A percentile compares a stretch with the other conserved stretches of the same genome.
These are phyloP conservation scores for Xylariaceae sp. DNA, from an alignment of 2,329 filamentous ascomycete species.

Conservation along the genomic window DNA sequence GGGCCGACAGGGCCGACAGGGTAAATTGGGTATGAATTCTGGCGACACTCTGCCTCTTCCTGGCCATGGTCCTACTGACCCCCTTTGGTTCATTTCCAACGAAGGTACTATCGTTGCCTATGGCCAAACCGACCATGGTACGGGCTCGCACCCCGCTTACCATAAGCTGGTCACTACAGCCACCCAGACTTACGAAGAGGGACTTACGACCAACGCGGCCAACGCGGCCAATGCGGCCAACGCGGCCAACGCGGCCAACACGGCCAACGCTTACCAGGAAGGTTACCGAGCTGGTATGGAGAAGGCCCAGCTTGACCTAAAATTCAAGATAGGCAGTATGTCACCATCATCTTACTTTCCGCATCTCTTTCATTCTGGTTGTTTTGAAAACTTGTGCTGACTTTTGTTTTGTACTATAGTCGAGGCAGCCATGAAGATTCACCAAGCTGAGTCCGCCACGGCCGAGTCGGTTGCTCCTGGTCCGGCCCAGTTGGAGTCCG, in stretches of 20 bases:
- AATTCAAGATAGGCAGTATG: conserved; percentile 2
- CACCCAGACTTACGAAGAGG: conserved; percentile 1
- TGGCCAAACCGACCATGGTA: too few relatives aligned
- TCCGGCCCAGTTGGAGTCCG: too few relatives aligned
- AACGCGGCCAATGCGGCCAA: too few relatives aligned
- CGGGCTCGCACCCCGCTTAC: too few relatives aligned
- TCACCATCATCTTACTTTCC: not conserved
- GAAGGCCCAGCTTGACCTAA: not conserved
- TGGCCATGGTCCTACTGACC: too few relatives aligned
- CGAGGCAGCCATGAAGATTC: not conserved
- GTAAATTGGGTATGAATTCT: too few relatives aligned
- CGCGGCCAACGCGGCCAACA: not conserved
- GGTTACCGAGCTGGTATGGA: not conserved
- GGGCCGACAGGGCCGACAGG: too few relatives aligned
- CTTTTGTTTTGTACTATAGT: not conserved
- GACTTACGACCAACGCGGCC: not conserved
- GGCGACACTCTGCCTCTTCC: too few relatives aligned
- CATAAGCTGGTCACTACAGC: not conserved
- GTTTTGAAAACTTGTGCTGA: not conserved
- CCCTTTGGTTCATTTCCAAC: too few relatives aligned
- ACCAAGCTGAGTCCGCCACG: not conserved
- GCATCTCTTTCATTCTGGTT: not conserved
- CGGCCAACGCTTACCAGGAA: not conserved
- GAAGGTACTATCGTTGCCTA: too few relatives aligned
- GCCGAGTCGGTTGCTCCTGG: not conserved